Conservation (phyloP, 129 eudicot genomes). For the Escallonia herrerae region DNA sequence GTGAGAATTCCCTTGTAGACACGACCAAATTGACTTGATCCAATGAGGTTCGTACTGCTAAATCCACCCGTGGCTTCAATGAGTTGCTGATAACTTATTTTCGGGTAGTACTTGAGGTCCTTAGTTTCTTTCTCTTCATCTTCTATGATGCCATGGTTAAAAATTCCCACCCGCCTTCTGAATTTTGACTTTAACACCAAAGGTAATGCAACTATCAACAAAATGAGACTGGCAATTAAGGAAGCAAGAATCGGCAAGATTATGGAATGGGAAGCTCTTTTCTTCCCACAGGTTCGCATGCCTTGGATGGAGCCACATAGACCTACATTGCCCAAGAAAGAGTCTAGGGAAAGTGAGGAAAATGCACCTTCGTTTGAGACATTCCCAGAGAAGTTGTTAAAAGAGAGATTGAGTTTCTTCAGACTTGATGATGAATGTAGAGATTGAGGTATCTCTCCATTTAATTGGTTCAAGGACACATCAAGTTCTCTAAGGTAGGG, state of each 20-base stretch:
- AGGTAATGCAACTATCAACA: conserved; percentile 34
- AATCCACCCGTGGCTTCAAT: conserved; percentile 73
- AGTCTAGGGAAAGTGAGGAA: conserved; percentile 28
- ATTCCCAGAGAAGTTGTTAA: conserved; percentile 63
- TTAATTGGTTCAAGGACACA: conserved; percentile 47
- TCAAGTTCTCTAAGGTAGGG: conserved; percentile 60
- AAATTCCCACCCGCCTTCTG: conserved; percentile 21
- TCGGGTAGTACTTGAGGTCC: conserved; percentile 37
- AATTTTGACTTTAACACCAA: conserved; percentile 31
- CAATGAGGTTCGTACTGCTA: conserved; percentile 43
- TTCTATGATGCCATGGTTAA: conserved; percentile 12
- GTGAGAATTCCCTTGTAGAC: conserved; percentile 72
- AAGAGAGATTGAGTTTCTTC: conserved; percentile 48
- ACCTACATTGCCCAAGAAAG: conserved; percentile 55
- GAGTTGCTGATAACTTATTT: conserved; percentile 56
- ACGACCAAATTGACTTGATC: conserved; percentile 66
- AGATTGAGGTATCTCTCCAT: conserved; percentile 54
- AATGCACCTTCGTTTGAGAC: conserved; percentile 36
- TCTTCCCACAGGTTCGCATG: conserved; percentile 34
- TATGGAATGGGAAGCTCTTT: conserved; percentile 16
- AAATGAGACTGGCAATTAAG: conserved; percentile 30
- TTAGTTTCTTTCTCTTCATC: conserved; percentile 30
- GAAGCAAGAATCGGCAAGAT: conserved; percentile 33
- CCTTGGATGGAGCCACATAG: conserved; percentile 62
- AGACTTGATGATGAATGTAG: conserved; percentile 47